These are phyloP conservation scores for Kodamaea nitidulidarum DNA, from an alignment of 805 yeast species.

Conservation along the genomic window DNA sequence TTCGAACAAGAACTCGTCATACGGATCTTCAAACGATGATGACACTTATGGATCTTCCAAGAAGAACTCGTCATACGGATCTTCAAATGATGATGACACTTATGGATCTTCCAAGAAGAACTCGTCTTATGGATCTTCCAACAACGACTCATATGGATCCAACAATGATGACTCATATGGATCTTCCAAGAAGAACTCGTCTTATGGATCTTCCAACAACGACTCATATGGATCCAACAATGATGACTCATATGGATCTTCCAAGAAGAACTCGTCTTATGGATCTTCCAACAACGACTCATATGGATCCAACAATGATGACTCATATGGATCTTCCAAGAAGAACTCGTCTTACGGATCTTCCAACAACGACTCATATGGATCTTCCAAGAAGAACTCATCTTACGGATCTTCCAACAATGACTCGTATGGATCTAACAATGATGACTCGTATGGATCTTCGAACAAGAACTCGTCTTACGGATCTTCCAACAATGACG, in stretches of 20 bases:
- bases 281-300: conserved; percentile 13
- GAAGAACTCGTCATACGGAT: conserved; percentile 13
- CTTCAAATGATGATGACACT: conserved; percentile 15
- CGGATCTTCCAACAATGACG: conserved; percentile 20
- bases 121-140: conserved; percentile 20
- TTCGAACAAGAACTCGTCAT: conserved; percentile 15
- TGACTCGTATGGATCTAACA: conserved; percentile 13
- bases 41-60: conserved; percentile 19
- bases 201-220: conserved; percentile 18
- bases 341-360: conserved; percentile 19
- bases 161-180: conserved; percentile 16
- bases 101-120: conserved; percentile 18
- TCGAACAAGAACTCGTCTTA: conserved; percentile 12
- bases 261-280: conserved; percentile 14
- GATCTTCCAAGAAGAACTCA: conserved; percentile 13
- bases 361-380: conserved; percentile 16
- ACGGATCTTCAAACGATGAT: conserved; percentile 15
- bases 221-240: conserved; percentile 18
- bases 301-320: conserved; percentile 18
- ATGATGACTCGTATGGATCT: conserved; percentile 13
- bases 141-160: conserved; percentile 17
- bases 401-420: not conserved
- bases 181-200: conserved; percentile 6
- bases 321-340: conserved; percentile 18
- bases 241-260: conserved; percentile 20